Percentiles rank a stretch among this genome's conserved stretches.
Conservation (phyloP, 305 asterid genomes). For the Fraxinus baroniana region DNA sequence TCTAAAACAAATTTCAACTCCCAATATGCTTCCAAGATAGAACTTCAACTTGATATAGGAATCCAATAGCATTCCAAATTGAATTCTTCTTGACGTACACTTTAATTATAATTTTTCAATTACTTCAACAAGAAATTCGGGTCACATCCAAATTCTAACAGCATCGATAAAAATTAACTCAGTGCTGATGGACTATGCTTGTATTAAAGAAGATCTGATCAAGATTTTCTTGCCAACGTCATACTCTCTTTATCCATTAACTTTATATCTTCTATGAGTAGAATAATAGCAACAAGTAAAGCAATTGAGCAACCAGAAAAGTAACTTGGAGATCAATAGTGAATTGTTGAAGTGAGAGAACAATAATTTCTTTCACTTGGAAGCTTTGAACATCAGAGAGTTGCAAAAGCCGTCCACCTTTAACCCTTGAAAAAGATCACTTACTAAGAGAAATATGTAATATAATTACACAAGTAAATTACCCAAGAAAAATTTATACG, state of each 20-base stretch:
- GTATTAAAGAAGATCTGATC: no score
- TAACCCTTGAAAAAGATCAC: slow-evolving; percentile 9
- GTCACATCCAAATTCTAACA: no score
- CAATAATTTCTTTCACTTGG: neutral
- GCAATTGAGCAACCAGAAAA: slow-evolving; percentile 76
- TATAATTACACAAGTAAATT: slow-evolving; percentile 18
- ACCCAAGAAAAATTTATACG: slow-evolving; percentile 62
- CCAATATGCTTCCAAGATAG: no score
- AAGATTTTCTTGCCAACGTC: no score
- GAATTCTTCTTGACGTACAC: no score
- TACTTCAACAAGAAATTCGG: no score
- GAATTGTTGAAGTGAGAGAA: slow-evolving; percentile 17
- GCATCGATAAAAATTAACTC: no score
- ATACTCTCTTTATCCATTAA: slow-evolving; percentile 38
- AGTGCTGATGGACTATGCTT: no score
- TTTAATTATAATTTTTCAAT: no score
- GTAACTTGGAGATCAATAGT: slow-evolving; percentile 50
- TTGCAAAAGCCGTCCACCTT: neutral
- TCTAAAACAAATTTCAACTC: no score
- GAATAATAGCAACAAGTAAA: slow-evolving; percentile 54
- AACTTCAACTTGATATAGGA: no score
- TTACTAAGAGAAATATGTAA: neutral
- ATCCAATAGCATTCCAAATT: no score
- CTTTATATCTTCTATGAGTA: slow-evolving; percentile 50
- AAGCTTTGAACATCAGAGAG: slow-evolving; percentile 13